Evolutionary conservation across 495 filamentous ascomycete genomes (phyloP), one percentile per base, ranked within the genome.

Genomic region (Neurospora africana): DNA sequence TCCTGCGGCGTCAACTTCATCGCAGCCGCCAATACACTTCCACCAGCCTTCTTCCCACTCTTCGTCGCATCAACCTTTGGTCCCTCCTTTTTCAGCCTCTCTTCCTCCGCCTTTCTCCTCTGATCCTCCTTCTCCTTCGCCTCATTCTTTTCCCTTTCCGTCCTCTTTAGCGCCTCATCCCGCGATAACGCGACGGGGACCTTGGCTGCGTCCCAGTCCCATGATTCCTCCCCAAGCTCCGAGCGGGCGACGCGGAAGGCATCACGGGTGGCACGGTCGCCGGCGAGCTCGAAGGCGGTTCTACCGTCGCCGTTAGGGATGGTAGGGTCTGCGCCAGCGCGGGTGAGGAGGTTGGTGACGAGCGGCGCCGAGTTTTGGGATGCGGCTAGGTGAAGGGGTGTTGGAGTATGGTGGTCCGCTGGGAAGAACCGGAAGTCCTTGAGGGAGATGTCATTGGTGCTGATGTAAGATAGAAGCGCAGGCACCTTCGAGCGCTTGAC

Each of bases 401-500:
- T 95, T 0, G 95, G 94, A 2, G 93, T 89, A 77, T 97, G 95
- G 81, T 93, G 86, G 74, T 91, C 87, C 21, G 86, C 74, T 0
- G 96, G 95, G 41, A 87, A 82, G 81, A 98, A 97, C 30, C 76
- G 82, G 76, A 94, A 98, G 53, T 85, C 81, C 79, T 96, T 93
- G 70, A 85, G 85, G 23, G 86, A 83, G 4, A 99, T 82, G 77
- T 95, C 96, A 47, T 78, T 94, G 69, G 85, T 87, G 30, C 86
- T 85, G 19, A 99, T 82, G 79, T 99, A 98, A 33, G 93, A 89
- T 58, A 98, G 87, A 2, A 98, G 82, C 3, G 91, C 93, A 8
- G 95, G 94, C 1, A 93, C 87, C 80, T 97, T 97, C 2, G 93
- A 95, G 67, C 96, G 92, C 35, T 93, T 91, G 74, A 97, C 93